phyloP scores from a whole-genome alignment of 371 early-diverging fungal genomes.

The Batkoa obscura region DNA sequence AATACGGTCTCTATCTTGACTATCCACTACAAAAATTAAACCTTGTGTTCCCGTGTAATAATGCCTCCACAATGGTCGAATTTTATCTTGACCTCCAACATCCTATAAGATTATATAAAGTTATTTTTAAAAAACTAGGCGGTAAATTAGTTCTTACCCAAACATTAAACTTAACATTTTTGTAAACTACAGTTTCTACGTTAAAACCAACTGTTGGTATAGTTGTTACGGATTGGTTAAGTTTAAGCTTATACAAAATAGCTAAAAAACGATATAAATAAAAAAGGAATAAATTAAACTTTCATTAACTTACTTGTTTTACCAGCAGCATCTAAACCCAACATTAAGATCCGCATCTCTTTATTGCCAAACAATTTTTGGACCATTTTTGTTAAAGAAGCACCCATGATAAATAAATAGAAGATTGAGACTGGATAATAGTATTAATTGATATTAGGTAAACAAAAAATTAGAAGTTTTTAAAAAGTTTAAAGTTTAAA shows the following conservation, averaged over 20 bases:
- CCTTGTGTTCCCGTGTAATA: constrained; percentile 78
- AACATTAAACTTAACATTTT: constrained; percentile 79
- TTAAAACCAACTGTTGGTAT: constrained; percentile 81
- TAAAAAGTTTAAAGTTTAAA: background rate
- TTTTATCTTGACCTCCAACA: constrained; percentile 82
- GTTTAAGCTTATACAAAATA: constrained; percentile 73
- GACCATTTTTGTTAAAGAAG: constrained; percentile 29
- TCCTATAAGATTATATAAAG: constrained; percentile 24
- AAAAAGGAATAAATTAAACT: no score
- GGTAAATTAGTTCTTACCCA: constrained; percentile 28
- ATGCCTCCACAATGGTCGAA: constrained; percentile 74
- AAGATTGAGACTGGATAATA: background rate
- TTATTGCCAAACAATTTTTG: constrained; percentile 57
- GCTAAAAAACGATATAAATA: constrained; percentile 20
- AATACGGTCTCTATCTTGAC: constrained; percentile 63
- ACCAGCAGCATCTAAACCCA: constrained; percentile 85
- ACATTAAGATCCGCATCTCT: constrained; percentile 77
- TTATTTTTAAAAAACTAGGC: background rate
- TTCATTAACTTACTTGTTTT: constrained; percentile 56
- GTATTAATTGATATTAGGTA: background rate
- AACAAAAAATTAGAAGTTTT: background rate
- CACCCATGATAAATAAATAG: constrained; percentile 21
- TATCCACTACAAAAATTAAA: constrained; percentile 72
- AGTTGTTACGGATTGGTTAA: constrained; percentile 68
- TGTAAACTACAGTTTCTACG: constrained; percentile 73